Percentiles rank a stretch among this genome's conserved stretches.
Evolutionary conservation across 768 basidiomycete genomes (phyloP).

Genomic region (Russula abietina): DNA sequence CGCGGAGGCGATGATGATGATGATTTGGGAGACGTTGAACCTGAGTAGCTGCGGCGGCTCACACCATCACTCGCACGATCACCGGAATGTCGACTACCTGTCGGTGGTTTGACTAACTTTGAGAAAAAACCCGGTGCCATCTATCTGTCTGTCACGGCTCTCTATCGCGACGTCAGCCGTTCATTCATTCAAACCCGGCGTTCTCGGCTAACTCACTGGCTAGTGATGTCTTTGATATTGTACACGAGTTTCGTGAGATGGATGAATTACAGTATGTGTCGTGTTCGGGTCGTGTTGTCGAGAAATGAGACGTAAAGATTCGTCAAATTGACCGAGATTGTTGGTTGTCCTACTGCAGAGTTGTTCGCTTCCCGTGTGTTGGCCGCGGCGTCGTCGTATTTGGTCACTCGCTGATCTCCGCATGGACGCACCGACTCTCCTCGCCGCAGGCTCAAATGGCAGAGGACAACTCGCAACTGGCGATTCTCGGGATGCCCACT

Average conservation of each 20-base stretch:
- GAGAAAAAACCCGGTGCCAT: constrained; percentile 18
- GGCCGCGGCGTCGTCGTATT: too few relatives aligned
- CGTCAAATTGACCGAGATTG: not conserved
- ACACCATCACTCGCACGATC: not conserved
- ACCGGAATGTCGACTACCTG: not conserved
- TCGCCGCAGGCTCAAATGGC: constrained; percentile 46
- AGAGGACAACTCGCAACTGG: constrained; percentile 43
- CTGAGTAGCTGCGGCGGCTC: not conserved
- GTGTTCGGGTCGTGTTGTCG: not conserved
- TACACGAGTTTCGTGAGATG: not conserved
- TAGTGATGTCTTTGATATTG: not conserved
- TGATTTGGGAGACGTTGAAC: not conserved
- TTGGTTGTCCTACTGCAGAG: not conserved
- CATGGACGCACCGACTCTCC: constrained; percentile 25
- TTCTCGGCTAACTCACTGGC: not conserved
- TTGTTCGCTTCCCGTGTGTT: too few relatives aligned
- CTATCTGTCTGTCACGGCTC: not conserved
- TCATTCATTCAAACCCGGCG: not conserved
- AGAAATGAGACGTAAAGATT: not conserved
- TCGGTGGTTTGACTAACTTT: constrained; percentile 12
- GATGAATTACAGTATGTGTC: not conserved
- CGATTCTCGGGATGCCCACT: constrained; percentile 35
- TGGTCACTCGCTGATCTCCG: too few relatives aligned
- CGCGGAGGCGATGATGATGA: not conserved
- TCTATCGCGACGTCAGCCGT: not conserved